Conservation (phyloP, 1,284 basidiomycete species). For the Boletus semigastroideus region DNA sequence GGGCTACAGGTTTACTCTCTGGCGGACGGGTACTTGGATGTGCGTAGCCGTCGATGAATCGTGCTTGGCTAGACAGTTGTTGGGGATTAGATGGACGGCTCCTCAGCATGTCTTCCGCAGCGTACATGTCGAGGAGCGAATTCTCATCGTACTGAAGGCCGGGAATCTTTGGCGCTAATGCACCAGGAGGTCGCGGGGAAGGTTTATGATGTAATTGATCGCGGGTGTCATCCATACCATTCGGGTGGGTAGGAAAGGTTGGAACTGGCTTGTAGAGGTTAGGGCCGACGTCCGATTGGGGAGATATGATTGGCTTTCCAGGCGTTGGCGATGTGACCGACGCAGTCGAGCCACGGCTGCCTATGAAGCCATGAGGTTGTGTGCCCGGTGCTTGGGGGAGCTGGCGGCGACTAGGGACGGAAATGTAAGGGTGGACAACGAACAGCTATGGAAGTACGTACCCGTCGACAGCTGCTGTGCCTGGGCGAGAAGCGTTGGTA, state of each 20-base stretch:
- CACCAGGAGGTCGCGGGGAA: conserved; percentile 35
- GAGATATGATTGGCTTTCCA: conserved; percentile 12
- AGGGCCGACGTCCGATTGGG: conserved; percentile 21
- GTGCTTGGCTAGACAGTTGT: conserved; percentile 20
- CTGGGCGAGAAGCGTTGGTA: conserved; percentile 26
- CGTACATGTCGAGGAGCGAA: conserved; percentile 26
- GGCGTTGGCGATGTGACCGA: conserved; percentile 21
- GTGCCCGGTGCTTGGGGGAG: conserved; percentile 25
- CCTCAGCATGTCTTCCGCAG: conserved; percentile 20
- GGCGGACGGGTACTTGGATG: conserved; percentile 15
- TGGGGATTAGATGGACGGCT: conserved; percentile 25
- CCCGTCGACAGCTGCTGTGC: conserved; percentile 26
- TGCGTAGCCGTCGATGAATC: conserved; percentile 20
- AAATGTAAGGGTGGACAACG: not conserved
- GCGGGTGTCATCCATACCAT: conserved; percentile 20
- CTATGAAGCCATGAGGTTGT: conserved; percentile 14
- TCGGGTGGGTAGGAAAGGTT: conserved; percentile 22
- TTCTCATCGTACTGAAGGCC: conserved; percentile 32
- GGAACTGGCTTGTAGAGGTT: conserved; percentile 35
- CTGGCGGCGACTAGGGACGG: conserved; percentile 27
- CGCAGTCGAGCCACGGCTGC: conserved; percentile 21
- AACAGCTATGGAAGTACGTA: conserved; percentile 9
- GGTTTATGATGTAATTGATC: conserved; percentile 21
- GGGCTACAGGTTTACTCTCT: conserved; percentile 12
- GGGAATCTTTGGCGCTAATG: conserved; percentile 35